phyloP scores from a whole-genome alignment of 108 stramenopile species.

The Stephanodiscus minutulus region DNA sequence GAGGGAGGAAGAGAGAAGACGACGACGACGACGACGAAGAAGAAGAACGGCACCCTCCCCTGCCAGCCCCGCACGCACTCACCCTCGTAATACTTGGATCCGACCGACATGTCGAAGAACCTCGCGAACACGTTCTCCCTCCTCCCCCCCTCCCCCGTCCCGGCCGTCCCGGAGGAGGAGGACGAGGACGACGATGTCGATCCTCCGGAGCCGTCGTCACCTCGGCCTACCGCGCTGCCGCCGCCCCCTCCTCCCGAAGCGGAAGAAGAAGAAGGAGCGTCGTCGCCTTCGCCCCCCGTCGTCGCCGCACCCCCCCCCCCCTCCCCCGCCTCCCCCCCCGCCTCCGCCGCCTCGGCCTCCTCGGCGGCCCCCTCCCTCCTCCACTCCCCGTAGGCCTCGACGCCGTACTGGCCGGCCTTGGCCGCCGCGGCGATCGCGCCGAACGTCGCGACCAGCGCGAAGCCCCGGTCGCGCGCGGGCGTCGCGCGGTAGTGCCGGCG shows the following conservation, averaged over 20 bases:
- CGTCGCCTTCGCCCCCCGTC: neutral
- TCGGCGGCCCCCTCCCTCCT: slow-evolving; percentile 46
- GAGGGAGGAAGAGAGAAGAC: too few relatives aligned
- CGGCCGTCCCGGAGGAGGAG: neutral
- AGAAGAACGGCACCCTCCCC: too few relatives aligned
- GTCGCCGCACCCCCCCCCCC: slow-evolving; percentile 2
- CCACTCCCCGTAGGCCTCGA: slow-evolving; percentile 77
- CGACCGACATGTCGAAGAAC: slow-evolving; percentile 81
- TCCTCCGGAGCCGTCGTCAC: neutral
- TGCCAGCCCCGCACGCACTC: neutral
- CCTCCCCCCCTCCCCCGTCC: slow-evolving; percentile 18
- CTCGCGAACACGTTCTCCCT: slow-evolving; percentile 82
- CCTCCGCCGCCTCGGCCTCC: slow-evolving; percentile 41
- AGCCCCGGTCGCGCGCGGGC: slow-evolving; percentile 42
- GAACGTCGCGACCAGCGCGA: slow-evolving; percentile 65
- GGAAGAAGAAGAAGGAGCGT: too few relatives aligned
- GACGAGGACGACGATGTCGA: neutral
- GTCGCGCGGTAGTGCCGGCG: slow-evolving; percentile 53
- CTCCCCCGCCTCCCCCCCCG: slow-evolving; percentile 24
- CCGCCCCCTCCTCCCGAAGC: neutral
- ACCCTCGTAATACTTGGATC: slow-evolving; percentile 94
- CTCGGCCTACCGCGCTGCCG: neutral
- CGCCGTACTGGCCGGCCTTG: slow-evolving; percentile 75
- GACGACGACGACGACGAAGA: too few relatives aligned
- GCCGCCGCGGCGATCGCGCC: slow-evolving; percentile 74